Base-by-base conservation (phyloP, 305 asterid species). In the Fraxinus albicans region DNA sequence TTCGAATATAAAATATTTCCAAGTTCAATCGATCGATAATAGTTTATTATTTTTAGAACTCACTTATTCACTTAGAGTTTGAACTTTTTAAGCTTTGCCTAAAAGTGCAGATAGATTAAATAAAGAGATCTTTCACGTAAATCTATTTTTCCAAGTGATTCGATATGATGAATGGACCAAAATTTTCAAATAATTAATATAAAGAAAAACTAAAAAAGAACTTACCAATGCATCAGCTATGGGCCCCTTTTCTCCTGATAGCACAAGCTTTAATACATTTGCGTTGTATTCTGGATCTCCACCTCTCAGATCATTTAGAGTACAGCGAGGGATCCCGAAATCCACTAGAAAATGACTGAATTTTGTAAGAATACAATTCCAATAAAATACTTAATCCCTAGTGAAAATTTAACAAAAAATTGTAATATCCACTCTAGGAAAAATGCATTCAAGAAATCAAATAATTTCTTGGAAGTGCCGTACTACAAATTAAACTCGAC, bases 281-380 rank as follows among this genome's bases (percentile, higher is more conserved):
- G 95, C 93, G 15, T 91, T 91, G 69, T 86, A 89, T 72, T 77
- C 65, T 0, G 93, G 91, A 77, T 70, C 89, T 74, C 91, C 95
- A 7, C 95, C 95, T 83, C 44, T 53, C 55, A 91, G 69, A 78
- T 87, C 88, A 81, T n/a, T 79, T 77, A 90, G 42, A 29, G 85
- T 86, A 91, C 95, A 90, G n/a, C 90, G 92, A 81, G 90, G 90
- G 79, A 91, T 91, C 55, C 92, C 92, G 17, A 86, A 90, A 50
- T 90, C 87, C 58, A 90, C 93, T 91, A 12, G 86, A 81, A 44
- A 82, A 29, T 8, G 42, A 60, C 3, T n/a, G 35, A 42, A 70
- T 10, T 70, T 47, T 72, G 78, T 69, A 69, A 69, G 75, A 69
- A 17, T 69, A 69, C 36, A 69, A 27, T 29, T 69, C 75, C 5